phyloP scores from a whole-genome alignment of 331 rosid species.

The Telfairia occidentalis region DNA sequence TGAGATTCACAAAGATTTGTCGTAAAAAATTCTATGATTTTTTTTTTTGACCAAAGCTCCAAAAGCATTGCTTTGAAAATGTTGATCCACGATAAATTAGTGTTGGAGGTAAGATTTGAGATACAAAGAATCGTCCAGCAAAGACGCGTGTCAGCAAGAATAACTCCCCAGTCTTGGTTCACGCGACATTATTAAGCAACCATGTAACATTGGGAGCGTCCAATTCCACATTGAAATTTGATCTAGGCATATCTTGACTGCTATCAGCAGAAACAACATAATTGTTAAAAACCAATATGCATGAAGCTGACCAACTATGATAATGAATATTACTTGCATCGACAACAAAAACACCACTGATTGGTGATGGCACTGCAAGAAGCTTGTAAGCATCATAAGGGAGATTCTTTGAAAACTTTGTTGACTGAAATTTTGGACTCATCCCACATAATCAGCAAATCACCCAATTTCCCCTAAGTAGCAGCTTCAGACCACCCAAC shows the following conservation, averaged over 20 bases:
- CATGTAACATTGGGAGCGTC: constrained; percentile 89
- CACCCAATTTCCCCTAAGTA: no score
- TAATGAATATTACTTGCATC: constrained; percentile 79
- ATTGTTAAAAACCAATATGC: constrained; percentile 68
- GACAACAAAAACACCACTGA: constrained; percentile 85
- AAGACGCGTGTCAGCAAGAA: constrained; percentile 66
- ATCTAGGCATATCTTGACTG: constrained; percentile 88
- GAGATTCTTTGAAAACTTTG: no score
- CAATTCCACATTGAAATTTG: constrained; percentile 70
- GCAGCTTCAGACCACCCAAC: no score
- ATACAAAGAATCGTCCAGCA: constrained; percentile 94
- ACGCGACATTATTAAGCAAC: constrained; percentile 69
- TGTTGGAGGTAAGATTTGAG: no score
- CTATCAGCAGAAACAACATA: constrained; percentile 61
- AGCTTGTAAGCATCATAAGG: constrained; percentile 92
- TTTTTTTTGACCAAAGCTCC: no score
- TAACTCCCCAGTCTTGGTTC: constrained; percentile 88
- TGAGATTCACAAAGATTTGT: no score
- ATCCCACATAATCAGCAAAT: no score
- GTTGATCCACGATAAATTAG: no score
- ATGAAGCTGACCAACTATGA: constrained; percentile 93
- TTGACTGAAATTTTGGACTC: no score
- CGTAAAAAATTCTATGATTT: no score
- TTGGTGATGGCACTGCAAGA: constrained; percentile 90
- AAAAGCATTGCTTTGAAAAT: no score